Percentiles rank a stretch among this genome's conserved stretches.
These are phyloP conservation scores for Pleurotus djamor DNA, from an alignment of 768 basidiomycete genomes.

Conservation along the genomic window DNA sequence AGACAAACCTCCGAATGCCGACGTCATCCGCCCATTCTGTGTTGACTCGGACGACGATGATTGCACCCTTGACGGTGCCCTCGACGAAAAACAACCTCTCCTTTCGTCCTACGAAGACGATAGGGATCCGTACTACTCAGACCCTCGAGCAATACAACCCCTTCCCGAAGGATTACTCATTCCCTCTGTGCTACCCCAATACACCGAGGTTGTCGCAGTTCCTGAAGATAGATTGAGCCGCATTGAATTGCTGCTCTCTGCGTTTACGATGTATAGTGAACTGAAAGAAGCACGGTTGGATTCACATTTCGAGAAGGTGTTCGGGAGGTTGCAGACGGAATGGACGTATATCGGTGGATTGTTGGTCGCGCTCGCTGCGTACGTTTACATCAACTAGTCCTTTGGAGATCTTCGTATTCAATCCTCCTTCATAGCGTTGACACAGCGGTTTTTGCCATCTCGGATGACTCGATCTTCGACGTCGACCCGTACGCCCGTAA, in stretches of 20 bases:
- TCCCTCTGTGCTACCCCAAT: conserved; percentile 32
- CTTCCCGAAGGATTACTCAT: conserved; percentile 22
- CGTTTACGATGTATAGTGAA: conserved; percentile 57
- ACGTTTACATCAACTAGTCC: conserved; percentile 14
- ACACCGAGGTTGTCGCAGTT: conserved; percentile 39
- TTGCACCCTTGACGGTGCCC: conserved; percentile 18
- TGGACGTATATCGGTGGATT: conserved; percentile 68
- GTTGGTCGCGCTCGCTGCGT: conserved; percentile 62
- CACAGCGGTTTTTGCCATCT: conserved; percentile 65
- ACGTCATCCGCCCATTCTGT: conserved; percentile 30
- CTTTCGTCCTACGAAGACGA: conserved; percentile 18
- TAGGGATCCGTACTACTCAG: conserved; percentile 16
- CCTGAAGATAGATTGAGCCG: conserved; percentile 18
- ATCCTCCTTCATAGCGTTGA: conserved; percentile 28
- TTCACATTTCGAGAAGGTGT: conserved; percentile 49
- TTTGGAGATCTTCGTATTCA: neutral
- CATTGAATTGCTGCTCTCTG: conserved; percentile 38
- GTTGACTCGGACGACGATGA: conserved; percentile 42
- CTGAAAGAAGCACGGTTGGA: conserved; percentile 44
- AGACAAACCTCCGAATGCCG: conserved; percentile 19
- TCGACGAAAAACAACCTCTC: conserved; percentile 16
- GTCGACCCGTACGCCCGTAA: conserved; percentile 44
- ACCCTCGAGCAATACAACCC: conserved; percentile 11
- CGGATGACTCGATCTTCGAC: conserved; percentile 46
- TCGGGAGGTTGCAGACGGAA: conserved; percentile 48